Evolutionary conservation across 164 flowering plant genomes (phyloP).

Genomic region (Liriodendron chinense): DNA sequence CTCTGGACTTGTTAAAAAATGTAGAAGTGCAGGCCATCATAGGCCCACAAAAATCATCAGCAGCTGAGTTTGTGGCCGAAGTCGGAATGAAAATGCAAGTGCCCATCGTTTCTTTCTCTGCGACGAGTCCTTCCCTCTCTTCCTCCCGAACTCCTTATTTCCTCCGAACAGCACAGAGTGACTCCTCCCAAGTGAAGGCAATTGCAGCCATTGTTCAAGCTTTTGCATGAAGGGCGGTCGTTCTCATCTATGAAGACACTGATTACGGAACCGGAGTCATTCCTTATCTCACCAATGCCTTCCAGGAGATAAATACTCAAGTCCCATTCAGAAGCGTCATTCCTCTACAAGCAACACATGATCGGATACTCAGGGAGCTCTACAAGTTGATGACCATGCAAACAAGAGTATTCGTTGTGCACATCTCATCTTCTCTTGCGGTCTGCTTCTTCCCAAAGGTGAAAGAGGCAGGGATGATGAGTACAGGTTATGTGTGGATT

Average conservation of each 20-base stretch:
- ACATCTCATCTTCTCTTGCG: constrained; percentile 14
- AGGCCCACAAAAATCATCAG: constrained; percentile 30
- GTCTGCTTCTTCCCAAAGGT: constrained; percentile 13
- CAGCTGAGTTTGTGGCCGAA: constrained; percentile 41
- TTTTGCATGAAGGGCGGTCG: constrained; percentile 24
- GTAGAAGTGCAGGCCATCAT: constrained; percentile 4
- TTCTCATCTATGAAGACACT: constrained; percentile 33
- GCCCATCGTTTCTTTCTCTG: constrained; percentile 42
- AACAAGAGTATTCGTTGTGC: constrained; percentile 34
- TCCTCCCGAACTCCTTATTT: constrained; percentile 27
- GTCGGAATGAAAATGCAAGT: constrained; percentile 36
- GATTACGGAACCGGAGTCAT: not conserved
- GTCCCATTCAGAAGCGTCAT: constrained; percentile 16
- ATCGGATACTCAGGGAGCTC: constrained; percentile 12
- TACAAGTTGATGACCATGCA: constrained; percentile 15
- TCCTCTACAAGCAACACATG: not conserved
- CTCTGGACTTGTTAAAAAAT: constrained; percentile 1
- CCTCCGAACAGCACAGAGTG: constrained; percentile 32
- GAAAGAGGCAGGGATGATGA: constrained; percentile 32
- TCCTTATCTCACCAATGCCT: not conserved
- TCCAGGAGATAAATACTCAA: constrained; percentile 18
- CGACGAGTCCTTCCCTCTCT: constrained; percentile 20
- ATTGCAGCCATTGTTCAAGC: constrained; percentile 32
- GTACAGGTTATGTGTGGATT: constrained; percentile 46
- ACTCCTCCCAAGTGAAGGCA: constrained; percentile 26